Conservation (phyloP, 169 alveolate species). For the Plasmodium vinckei region DNA sequence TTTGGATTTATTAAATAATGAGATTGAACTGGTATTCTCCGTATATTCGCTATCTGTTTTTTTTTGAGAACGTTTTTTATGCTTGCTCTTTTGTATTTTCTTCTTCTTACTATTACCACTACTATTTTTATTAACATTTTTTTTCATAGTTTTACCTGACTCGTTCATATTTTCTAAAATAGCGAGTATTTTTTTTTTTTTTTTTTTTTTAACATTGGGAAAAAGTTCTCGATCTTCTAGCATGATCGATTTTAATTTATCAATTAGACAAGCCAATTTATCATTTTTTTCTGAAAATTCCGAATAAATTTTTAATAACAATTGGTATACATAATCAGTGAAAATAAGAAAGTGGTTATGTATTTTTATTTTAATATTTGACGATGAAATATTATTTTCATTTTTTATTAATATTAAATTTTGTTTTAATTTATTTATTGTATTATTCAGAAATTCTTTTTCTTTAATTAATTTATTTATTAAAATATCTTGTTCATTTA, state of each 20-base stretch:
- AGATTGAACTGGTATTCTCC: not conserved
- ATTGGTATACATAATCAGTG: constrained; percentile 34
- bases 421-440: constrained; percentile 22
- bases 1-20: not conserved
- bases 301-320: constrained; percentile 16
- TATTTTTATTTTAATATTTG: constrained; percentile 25
- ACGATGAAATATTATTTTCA: constrained; percentile 23
- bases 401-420: constrained; percentile 36
- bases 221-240: not conserved
- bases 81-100: not conserved
- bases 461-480: constrained; percentile 35
- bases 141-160: not conserved
- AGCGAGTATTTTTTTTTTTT: not conserved
- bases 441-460: constrained; percentile 10
- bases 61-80: not conserved
- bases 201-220: not conserved
- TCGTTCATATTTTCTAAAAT: not conserved
- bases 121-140: not conserved
- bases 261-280: constrained; percentile 30
- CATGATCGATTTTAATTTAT: not conserved
- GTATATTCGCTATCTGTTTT: not conserved
- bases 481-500: constrained; percentile 7
- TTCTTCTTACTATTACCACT: not conserved
- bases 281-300: constrained; percentile 42
- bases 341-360: constrained; percentile 39